Base-by-base conservation (phyloP, 345 rosid genomes). In the Citrus medica region DNA sequence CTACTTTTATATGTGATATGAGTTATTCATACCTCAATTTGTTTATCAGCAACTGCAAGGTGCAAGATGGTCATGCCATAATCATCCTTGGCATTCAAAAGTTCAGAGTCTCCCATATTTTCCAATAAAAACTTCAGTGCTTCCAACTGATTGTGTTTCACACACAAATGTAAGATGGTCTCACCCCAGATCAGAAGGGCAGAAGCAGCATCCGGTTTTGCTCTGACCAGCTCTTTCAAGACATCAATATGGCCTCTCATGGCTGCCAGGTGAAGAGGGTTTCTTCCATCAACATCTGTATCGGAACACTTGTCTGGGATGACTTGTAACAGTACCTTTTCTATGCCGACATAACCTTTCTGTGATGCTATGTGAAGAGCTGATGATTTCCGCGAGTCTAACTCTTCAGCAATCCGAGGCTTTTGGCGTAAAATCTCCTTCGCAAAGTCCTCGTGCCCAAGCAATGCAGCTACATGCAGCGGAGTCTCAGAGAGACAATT, bases 21-120 rank as follows among this genome's bases (percentile, higher is more conserved):
- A 59, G 25, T 59, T 3, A 59, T n/a, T 13, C 19, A 19, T 75
- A 85, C 87, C 85, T 85, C 83, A 53, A 80, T 13, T 9, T 80
- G 80, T 71, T 55, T 71, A 10, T 55, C 35, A 59, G 63, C 71
- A 40, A 71, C 82, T 32, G 85, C 82, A 3, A 77, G n/a, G 59
- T 85, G 87, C 75, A 85, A 7, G 40, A 37, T 37, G 40, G 40
- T 37, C 40, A 7, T 37, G 8, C 40, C 40, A 7, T 37, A 37
- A 37, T 7, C 40, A 37, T 37, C 9, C 40, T 37, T 37, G 40
- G 40, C 40, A 1, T 37, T 37, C 40, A 37, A 37, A 7, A 37
- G 6, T 37, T 37, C 40, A 6, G 40, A 7, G 40, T 7, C 9
- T 0, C 6, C 40, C 40, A 37, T 6, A 37, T 37, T 37, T 38